Conservation (phyloP, 768 basidiomycete genomes). For the Dioszegia crocea region DNA sequence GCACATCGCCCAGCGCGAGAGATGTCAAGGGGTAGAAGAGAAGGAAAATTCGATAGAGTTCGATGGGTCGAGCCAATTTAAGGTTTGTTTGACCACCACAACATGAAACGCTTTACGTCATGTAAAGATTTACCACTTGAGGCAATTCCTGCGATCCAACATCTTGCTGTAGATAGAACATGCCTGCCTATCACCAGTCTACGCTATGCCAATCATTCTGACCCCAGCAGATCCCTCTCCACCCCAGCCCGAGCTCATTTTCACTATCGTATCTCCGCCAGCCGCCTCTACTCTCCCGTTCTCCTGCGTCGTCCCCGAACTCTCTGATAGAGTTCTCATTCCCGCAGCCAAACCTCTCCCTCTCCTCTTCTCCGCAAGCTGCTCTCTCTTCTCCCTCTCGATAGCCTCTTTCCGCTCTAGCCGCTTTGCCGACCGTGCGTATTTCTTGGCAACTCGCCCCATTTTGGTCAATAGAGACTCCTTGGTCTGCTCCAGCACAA, state of each 20-base stretch:
- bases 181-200: background rate
- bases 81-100: too few relatives aligned
- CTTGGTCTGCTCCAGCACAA: background rate
- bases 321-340: background rate
- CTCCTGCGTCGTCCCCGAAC: background rate
- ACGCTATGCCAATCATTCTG: background rate
- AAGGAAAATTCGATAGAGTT: too few relatives aligned
- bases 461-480: constrained; percentile 26
- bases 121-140: too few relatives aligned
- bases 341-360: background rate
- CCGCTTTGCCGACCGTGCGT: constrained; percentile 29
- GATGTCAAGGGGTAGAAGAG: too few relatives aligned
- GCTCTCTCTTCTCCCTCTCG: background rate
- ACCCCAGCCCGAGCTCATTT: too few relatives aligned
- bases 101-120: too few relatives aligned
- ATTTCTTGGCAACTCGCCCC: constrained; percentile 40
- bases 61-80: too few relatives aligned
- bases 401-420: constrained; percentile 13
- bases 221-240: background rate
- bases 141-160: too few relatives aligned
- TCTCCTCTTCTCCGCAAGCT: background rate
- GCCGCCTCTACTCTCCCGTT: background rate
- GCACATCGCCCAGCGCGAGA: background rate
- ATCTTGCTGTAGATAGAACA: too few relatives aligned
- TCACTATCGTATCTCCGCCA: too few relatives aligned